Base-by-base conservation (phyloP, 257 asterid genomes). In the Solanum rostratum region DNA sequence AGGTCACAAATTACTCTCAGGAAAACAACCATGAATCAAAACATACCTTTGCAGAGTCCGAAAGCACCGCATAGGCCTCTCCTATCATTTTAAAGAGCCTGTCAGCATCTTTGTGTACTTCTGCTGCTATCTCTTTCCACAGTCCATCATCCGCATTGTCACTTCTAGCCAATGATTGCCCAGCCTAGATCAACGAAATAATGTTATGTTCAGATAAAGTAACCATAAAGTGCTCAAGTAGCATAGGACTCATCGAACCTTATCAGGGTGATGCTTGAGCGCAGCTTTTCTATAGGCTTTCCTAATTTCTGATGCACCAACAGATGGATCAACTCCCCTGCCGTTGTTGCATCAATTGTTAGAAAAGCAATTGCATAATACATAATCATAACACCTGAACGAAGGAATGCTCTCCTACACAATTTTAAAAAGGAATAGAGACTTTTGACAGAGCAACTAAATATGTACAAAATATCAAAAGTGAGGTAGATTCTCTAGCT, bases 261-360 rank as follows among this genome's bases (percentile, higher is more conserved):
- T 96, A 92, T 96, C 99, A 13, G 99, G 99, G 81, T 96, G 99
- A 92, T 92, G 93, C 82, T 92, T 96, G 82, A 96, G 93, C 50
- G 99, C 99, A 88, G 99, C 97, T 92, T 88, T 94, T 84, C 96
- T 93, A 85, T 96, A 96, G 69, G 99, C 98, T 88, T 93, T 96
- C 92, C 91, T 96, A 82, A 96, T 90, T 81, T 93, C 99, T 53
- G 98, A 89, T 81, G 98, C 92, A 43, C 96, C 82, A 84, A 96
- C 98, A 79, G 97, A 88, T 83, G 97, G 91, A 85, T 94, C 97
- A 78, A 96, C 94, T 89, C 98, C 99, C 94, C 99, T 96, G 91
- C 63, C 80, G 92, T 82, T 87, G 62, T 76, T 8, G 82, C 62
- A 76, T 76, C 82, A 49, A 49, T 24, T 46, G 62, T 62, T 79